Conservation (phyloP, 352 stramenopile species). For the Plasmopara halstedii region DNA sequence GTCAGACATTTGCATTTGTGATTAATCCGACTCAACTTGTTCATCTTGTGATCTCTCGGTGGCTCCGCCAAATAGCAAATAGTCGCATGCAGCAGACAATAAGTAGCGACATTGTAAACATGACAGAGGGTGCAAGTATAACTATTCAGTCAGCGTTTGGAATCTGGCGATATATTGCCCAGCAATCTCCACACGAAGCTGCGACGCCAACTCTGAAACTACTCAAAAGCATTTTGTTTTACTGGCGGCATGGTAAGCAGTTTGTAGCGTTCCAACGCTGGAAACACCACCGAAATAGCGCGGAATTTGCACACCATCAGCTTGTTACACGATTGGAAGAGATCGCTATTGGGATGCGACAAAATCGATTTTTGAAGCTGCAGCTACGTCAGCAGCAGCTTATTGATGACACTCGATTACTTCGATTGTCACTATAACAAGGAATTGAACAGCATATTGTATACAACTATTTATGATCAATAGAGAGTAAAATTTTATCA, state of each 20-base stretch:
- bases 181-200: conserved; percentile 1
- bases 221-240: conserved; percentile 20
- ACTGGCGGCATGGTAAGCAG: conserved; percentile 24
- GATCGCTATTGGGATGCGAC: conserved; percentile 26
- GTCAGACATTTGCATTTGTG: conserved; percentile 13
- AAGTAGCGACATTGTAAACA: not conserved
- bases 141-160: conserved; percentile 16
- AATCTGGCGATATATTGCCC: conserved; percentile 13
- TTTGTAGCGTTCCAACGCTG: conserved; percentile 32
- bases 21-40: conserved; percentile 7
- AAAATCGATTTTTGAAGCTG: conserved; percentile 18
- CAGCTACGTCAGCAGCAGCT: conserved; percentile 24
- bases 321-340: conserved; percentile 24
- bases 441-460: no score
- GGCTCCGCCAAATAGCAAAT: conserved; percentile 18
- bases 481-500: no score
- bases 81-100: not conserved
- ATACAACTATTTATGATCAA: no score
- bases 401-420: conserved; percentile 2
- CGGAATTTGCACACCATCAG: conserved; percentile 15
- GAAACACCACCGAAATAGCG: conserved; percentile 19
- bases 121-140: conserved; percentile 4
- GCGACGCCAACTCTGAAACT: conserved; percentile 6
- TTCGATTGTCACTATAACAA: not conserved
- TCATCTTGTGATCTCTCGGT: conserved; percentile 22